These are phyloP conservation scores for Coccomyxa sp. DNA, from an alignment of 139 green algal genomes.

Conservation along the genomic window DNA sequence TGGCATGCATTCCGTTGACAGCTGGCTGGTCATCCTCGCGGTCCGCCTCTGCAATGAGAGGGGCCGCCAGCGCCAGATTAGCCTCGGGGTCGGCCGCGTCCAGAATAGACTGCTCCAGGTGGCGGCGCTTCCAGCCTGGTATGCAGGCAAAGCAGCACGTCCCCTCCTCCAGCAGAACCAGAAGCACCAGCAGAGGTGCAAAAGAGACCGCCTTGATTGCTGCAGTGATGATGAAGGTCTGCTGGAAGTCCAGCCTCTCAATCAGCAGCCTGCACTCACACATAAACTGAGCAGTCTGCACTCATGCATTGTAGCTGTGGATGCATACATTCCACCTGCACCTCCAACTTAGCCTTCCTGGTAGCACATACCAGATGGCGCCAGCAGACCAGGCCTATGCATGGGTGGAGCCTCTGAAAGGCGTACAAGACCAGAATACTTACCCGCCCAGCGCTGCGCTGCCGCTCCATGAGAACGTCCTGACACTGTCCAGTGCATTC, in stretches of 20 bases:
- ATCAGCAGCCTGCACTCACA: slow-evolving; percentile 27
- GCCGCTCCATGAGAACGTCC: slow-evolving; percentile 40
- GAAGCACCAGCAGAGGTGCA: slow-evolving; percentile 15
- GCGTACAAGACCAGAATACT: not conserved
- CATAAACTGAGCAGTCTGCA: not conserved
- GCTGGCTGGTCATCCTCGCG: no score
- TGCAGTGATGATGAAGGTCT: slow-evolving; percentile 41
- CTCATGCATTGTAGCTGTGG: not conserved
- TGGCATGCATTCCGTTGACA: no score
- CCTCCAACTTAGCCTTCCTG: not conserved
- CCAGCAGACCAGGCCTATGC: not conserved
- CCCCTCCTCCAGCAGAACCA: slow-evolving; percentile 10
- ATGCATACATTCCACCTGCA: not conserved
- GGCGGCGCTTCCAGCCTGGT: not conserved
- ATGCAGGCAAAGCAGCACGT: not conserved
- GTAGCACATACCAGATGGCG: not conserved
- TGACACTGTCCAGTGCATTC: slow-evolving; percentile 39
- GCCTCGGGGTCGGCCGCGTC: no score
- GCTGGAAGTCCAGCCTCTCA: slow-evolving; percentile 29
- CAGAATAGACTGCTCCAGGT: no score
- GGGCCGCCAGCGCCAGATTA: no score
- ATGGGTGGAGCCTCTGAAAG: not conserved
- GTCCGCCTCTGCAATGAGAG: no score
- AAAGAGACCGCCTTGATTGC: slow-evolving; percentile 29
- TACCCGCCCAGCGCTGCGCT: slow-evolving; percentile 38